A percentile compares a stretch with the other conserved stretches of the same genome.
These are phyloP conservation scores for Paecilomyces niveus DNA, from an alignment of 2,329 filamentous ascomycete species.

Conservation along the genomic window DNA sequence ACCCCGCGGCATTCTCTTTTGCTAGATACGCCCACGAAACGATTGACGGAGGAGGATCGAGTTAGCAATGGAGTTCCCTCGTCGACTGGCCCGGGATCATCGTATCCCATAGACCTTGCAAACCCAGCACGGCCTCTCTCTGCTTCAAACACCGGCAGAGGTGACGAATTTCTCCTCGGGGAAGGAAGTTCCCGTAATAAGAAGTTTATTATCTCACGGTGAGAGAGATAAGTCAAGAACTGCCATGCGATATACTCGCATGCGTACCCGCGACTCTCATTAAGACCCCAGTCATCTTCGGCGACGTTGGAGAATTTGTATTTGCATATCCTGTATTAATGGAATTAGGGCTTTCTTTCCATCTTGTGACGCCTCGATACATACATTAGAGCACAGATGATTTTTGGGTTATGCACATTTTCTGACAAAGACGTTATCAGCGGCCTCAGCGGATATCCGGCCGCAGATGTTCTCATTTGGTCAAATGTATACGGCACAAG, in stretches of 20 bases:
- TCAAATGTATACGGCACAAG: slow-evolving; percentile 39
- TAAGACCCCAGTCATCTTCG: slow-evolving; percentile 49
- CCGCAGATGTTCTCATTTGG: slow-evolving; percentile 32
- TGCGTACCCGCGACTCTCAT: slow-evolving; percentile 49
- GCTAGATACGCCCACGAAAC: slow-evolving; percentile 29
- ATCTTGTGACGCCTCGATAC: slow-evolving; percentile 10
- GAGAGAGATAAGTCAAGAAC: slow-evolving; percentile 50
- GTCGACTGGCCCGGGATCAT: slow-evolving; percentile 6
- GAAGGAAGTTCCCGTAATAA: slow-evolving; percentile 46
- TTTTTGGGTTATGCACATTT: slow-evolving; percentile 36
- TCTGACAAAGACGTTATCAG: slow-evolving; percentile 33
- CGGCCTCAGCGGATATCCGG: slow-evolving; percentile 30
- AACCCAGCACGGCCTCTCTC: slow-evolving; percentile 15
- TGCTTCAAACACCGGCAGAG: slow-evolving; percentile 7
- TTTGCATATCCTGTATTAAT: slow-evolving; percentile 44
- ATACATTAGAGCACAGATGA: slow-evolving; percentile 47
- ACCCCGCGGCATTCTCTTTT: slow-evolving; percentile 54
- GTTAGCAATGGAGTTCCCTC: slow-evolving; percentile 25
- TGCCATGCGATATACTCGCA: slow-evolving; percentile 59
- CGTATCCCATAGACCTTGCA: slow-evolving; percentile 3
- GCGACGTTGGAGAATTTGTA: slow-evolving; percentile 48
- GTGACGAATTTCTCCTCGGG: slow-evolving; percentile 13
- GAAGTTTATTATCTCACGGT: slow-evolving; percentile 51
- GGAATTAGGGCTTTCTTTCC: not conserved
- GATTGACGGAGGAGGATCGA: slow-evolving; percentile 14